Conservation (phyloP, 495 filamentous ascomycete species). For the Aspergillus egyptiacus region DNA sequence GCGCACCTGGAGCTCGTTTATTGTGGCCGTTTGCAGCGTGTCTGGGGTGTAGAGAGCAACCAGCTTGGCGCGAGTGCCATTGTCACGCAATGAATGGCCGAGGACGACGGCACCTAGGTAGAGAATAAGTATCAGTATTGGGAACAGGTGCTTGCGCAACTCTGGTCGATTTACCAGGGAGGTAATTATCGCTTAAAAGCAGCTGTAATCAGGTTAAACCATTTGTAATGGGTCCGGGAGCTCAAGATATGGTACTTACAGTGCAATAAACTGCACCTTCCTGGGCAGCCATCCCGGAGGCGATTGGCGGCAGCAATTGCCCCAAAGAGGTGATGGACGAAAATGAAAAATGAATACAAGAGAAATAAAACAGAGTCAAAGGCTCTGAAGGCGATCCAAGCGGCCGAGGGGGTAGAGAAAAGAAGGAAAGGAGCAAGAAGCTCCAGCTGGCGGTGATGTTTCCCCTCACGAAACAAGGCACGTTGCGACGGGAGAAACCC, state of each 20-base stretch:
- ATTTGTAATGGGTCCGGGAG: constrained; percentile 2
- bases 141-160: neutral
- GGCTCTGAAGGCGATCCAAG: neutral
- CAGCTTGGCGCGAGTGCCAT: constrained; percentile 78
- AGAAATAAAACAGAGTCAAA: neutral
- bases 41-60: constrained; percentile 78
- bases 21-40: constrained; percentile 60
- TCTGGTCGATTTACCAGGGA: constrained; percentile 61
- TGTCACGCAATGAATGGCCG: constrained; percentile 91
- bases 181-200: constrained; percentile 81
- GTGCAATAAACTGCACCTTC: constrained; percentile 53
- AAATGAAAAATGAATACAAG: neutral
- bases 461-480: constrained; percentile 16
- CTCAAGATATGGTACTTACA: constrained; percentile 28
- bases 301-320: constrained; percentile 5
- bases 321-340: neutral
- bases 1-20: constrained; percentile 70
- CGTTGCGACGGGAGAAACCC: constrained; percentile 14
- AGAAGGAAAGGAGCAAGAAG: constrained; percentile 7
- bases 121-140: neutral
- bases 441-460: constrained; percentile 9
- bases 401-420: neutral
- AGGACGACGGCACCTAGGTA: constrained; percentile 78
- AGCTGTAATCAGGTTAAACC: constrained; percentile 52
- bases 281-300: constrained; percentile 28